phyloP scores from a whole-genome alignment of 129 eudicot species.

The Lactuca saligna region DNA sequence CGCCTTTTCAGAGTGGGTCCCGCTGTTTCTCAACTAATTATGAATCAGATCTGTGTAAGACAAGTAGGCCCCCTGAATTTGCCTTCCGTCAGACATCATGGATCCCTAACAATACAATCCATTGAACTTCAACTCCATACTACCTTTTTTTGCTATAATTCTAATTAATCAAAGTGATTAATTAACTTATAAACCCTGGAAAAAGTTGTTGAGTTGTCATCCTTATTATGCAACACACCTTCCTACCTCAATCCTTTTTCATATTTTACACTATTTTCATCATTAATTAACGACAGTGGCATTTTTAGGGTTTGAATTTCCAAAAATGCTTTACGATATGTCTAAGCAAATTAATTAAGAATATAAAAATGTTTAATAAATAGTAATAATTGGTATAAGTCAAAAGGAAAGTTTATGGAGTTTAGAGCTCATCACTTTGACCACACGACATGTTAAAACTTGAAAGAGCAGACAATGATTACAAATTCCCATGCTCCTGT shows the following conservation, averaged over 20 bases:
- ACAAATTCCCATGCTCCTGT: slow-evolving; percentile 36
- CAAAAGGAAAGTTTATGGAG: slow-evolving; percentile 43
- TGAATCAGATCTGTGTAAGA: slow-evolving; percentile 24
- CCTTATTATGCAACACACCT: slow-evolving; percentile 15
- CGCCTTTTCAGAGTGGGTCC: slow-evolving; percentile 19
- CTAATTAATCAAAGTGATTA: slow-evolving; percentile 27
- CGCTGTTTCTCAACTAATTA: background rate
- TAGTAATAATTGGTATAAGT: slow-evolving; percentile 25
- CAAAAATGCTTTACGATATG: slow-evolving; percentile 33
- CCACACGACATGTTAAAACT: slow-evolving; percentile 31
- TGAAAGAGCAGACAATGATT: slow-evolving; percentile 37
- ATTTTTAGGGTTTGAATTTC: slow-evolving; percentile 14
- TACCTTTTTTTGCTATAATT: slow-evolving; percentile 30
- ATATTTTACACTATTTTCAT: slow-evolving; percentile 12
- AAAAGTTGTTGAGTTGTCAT: slow-evolving; percentile 35
- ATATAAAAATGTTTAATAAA: background rate
- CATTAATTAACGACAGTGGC: background rate
- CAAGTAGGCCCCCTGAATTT: slow-evolving; percentile 41
- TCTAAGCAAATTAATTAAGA: slow-evolving; percentile 11
- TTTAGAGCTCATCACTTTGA: slow-evolving; percentile 44
- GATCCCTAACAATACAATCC: slow-evolving; percentile 22
- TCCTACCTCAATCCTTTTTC: slow-evolving; percentile 12
- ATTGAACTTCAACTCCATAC: slow-evolving; percentile 32
- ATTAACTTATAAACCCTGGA: slow-evolving; percentile 15
- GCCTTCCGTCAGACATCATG: slow-evolving; percentile 29